These are phyloP conservation scores for Thymus quinquecostatus DNA, from an alignment of 257 asterid genomes.

Conservation along the genomic window DNA sequence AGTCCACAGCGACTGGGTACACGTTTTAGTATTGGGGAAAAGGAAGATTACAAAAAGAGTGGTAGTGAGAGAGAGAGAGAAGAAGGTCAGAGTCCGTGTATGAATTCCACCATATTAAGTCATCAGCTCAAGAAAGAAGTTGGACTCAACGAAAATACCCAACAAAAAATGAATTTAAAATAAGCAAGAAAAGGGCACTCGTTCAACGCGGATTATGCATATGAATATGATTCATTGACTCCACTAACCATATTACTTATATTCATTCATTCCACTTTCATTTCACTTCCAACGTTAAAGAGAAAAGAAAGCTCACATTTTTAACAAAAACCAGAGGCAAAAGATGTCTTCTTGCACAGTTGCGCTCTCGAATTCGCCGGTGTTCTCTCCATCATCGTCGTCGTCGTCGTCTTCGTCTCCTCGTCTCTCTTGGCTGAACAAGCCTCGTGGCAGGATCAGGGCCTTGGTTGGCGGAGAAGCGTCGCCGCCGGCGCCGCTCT, in stretches of 20 bases:
- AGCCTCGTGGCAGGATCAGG: constrained; percentile 52
- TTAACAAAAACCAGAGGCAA: neutral
- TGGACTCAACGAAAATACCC: neutral
- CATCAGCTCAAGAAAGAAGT: constrained; percentile 25
- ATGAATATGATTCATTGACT: neutral
- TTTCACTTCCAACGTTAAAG: constrained; percentile 19
- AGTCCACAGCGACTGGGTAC: neutral
- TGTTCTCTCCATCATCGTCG: constrained; percentile 43
- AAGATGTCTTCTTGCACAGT: constrained; percentile 42
- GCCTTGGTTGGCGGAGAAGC: constrained; percentile 33
- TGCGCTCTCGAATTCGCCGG: constrained; percentile 63
- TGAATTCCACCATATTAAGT: constrained; percentile 16
- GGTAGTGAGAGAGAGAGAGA: neutral
- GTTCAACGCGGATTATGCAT: constrained; percentile 33
- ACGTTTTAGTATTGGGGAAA: neutral
- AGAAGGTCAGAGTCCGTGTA: neutral
- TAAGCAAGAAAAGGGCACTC: neutral
- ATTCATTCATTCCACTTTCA: neutral
- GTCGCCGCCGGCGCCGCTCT: constrained; percentile 35
- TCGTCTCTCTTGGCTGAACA: constrained; percentile 48
- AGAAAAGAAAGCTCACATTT: neutral
- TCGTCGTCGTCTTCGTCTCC: constrained; percentile 58
- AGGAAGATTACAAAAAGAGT: neutral
- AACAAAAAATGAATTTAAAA: neutral
- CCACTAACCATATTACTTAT: too few relatives aligned